Base-by-base conservation (phyloP, 345 rosid genomes). In the Gossypium stocksii region DNA sequence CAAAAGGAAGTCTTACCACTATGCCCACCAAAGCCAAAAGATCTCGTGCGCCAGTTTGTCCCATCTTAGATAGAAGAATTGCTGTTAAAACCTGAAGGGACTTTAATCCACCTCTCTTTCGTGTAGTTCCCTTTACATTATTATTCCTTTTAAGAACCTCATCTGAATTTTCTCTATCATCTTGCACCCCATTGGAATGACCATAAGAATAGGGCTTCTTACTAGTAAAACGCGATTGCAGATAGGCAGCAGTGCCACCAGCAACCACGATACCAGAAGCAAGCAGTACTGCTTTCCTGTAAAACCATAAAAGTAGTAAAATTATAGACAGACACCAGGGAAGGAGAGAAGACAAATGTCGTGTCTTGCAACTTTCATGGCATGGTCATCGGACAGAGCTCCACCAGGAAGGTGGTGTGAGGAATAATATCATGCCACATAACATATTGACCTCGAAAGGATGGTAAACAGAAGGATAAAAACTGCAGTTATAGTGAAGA, bases 11-110 rank as follows among this genome's bases (percentile, higher is more conserved):
- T 76, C 93, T 83, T 86, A 94, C 98, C 87, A 88, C 93, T 19
- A 89, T 87, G 77, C 81, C 93, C 57, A 87, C 82, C 80, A 95
- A 77, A 69, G 94, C 83, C 73, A 93, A 81, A 82, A 95, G 91
- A 83, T 93, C 89, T 78, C 90, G 88, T 66, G 90, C 96, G 72
- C 99, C 99, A 72, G 70, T 85, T 84, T 83, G 87, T 14, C 98
- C 99, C 91, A 95, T 93, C 74, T 86, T 80, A 56, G 94, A 91
- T 51, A 93, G 82, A 80, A 95, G 94, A 81, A 93, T 83, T 54
- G 89, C 87, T 41, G 91, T 85, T 71, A 95, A 84, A 76, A 90
- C 86, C 83, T 88, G 89, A 64, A 95, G 89, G 4, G 99, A 91
- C 85, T 88, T 91, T 25, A 90, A 82, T 72, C 92, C 91, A 78